Evolutionary conservation across 2,329 filamentous ascomycete species (phyloP), one percentile per base, ranked within the genome.

Genomic region (Beauveria medogensis): DNA sequence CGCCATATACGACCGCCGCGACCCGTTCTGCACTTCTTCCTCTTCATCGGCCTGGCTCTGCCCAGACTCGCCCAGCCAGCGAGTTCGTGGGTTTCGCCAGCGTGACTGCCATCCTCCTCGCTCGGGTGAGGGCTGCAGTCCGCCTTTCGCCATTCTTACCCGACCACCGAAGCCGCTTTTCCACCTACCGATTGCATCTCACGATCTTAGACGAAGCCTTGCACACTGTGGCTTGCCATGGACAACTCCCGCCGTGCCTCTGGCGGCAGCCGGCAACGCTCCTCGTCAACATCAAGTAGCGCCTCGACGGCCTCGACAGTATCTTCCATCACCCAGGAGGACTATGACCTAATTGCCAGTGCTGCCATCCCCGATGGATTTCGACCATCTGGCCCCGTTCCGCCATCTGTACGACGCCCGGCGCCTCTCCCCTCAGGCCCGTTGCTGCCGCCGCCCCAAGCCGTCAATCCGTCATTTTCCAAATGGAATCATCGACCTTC

Each of bases 311-410:
- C 50, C 18, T 62, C 60, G 20, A 59, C 55, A 1, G 60, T 40
- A 12, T 62, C 60, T 2, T 60, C 56, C 56, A 75, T 60, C 20
- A 28, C 78, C 63, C 78, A 82, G 40, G 76, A 81, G 34, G 73
- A 77, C 48, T 82, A 81, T 62, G 78, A 79, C 65, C 66, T 82
- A 68, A 73, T 73, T 54, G 80, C 77, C 30, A 75, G 80, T 71
- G 75, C 77, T 55, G 75, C 77, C 56, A 77, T 85, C 61, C 78
- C 81, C 18, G 80, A 83, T 67, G 80, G 80, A 56, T 82, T 80
- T 65, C 74, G 79, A 61, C 80, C 79, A 18, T 55, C 61, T 37
- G 24, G 40, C 10, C 41, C 24, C 26, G 46, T 53, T 14, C 30
- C 52, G 40, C 47, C 44, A 10, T 7, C 37, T 46, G 12, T 37